These are phyloP conservation scores for Penicillium sp. DNA, from an alignment of 2,329 filamentous ascomycete genomes.

Conservation along the genomic window DNA sequence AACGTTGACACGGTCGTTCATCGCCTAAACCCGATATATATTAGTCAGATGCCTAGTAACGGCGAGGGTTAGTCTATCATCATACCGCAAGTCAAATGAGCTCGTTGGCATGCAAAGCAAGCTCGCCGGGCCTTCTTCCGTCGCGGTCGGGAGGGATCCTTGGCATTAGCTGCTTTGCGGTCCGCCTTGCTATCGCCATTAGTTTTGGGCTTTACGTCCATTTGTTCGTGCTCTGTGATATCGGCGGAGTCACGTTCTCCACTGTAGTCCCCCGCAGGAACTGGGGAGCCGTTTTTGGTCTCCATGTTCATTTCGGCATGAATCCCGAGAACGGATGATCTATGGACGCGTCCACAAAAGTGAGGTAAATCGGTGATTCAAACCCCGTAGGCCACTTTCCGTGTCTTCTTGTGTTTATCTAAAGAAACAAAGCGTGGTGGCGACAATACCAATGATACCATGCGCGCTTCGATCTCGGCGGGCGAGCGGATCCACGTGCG, in stretches of 20 bases:
- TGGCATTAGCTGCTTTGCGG: slow-evolving; percentile 63
- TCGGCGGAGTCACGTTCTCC: slow-evolving; percentile 37
- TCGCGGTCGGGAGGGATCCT: slow-evolving; percentile 83
- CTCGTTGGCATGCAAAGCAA: slow-evolving; percentile 94
- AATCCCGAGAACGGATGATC: slow-evolving; percentile 9
- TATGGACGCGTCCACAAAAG: slow-evolving; percentile 3
- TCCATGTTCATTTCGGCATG: slow-evolving; percentile 33
- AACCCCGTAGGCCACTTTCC: neutral
- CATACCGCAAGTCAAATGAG: slow-evolving; percentile 97
- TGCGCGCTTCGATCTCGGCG: slow-evolving; percentile 16
- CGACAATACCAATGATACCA: slow-evolving; percentile 15
- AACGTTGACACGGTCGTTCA: slow-evolving; percentile 88
- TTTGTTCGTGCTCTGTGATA: slow-evolving; percentile 35
- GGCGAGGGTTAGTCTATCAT: slow-evolving; percentile 10
- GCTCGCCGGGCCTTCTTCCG: slow-evolving; percentile 95
- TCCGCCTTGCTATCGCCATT: slow-evolving; percentile 54
- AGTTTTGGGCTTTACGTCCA: slow-evolving; percentile 44
- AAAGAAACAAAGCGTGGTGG: slow-evolving; percentile 12
- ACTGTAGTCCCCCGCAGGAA: slow-evolving; percentile 36
- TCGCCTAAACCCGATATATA: slow-evolving; percentile 61
- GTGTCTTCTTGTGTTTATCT: slow-evolving; percentile 9
- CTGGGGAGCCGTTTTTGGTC: slow-evolving; percentile 36
- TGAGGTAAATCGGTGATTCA: neutral
- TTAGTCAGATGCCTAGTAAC: slow-evolving; percentile 6
- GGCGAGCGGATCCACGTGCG: slow-evolving; percentile 15